These are phyloP conservation scores for Salix arbutifolia DNA, from an alignment of 345 rosid genomes.

Conservation along the genomic window DNA sequence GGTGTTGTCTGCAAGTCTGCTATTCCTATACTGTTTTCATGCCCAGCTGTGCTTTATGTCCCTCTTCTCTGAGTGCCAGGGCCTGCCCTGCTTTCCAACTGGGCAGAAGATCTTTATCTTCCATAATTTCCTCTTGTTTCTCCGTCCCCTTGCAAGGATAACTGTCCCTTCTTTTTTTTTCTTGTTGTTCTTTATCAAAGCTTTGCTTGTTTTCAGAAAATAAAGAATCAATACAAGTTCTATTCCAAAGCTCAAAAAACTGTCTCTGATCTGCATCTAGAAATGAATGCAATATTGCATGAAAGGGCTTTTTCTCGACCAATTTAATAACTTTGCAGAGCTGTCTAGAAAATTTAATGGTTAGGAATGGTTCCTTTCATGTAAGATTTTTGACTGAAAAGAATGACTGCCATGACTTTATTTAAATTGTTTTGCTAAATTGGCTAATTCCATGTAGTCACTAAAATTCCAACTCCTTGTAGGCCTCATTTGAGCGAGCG, in stretches of 20 bases:
- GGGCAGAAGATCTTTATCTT: background rate
- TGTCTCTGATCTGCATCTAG: background rate
- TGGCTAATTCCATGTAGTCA: background rate
- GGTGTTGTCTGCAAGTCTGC: background rate
- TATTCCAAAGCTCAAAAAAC: background rate
- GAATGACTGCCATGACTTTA: background rate
- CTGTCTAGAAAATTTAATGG: background rate
- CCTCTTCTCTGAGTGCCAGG: background rate
- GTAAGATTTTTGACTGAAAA: background rate
- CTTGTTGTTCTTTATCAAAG: background rate
- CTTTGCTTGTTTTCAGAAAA: background rate
- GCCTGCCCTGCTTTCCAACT: background rate
- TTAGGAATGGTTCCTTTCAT: background rate
- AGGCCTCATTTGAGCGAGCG: conserved; percentile 95
- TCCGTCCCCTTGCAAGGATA: background rate
- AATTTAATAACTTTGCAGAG: background rate
- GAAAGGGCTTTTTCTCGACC: background rate
- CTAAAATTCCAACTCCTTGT: background rate
- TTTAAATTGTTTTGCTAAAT: background rate
- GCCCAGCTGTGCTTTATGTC: background rate
- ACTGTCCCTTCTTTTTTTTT: background rate
- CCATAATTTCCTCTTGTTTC: background rate
- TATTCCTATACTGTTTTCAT: background rate
- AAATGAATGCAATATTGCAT: background rate
- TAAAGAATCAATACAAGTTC: background rate